Percentiles rank a stretch among this genome's conserved stretches.
Evolutionary conservation across 2,329 filamentous ascomycete species (phyloP).

Genomic region (Hymenotorrendiella dingleyae): DNA sequence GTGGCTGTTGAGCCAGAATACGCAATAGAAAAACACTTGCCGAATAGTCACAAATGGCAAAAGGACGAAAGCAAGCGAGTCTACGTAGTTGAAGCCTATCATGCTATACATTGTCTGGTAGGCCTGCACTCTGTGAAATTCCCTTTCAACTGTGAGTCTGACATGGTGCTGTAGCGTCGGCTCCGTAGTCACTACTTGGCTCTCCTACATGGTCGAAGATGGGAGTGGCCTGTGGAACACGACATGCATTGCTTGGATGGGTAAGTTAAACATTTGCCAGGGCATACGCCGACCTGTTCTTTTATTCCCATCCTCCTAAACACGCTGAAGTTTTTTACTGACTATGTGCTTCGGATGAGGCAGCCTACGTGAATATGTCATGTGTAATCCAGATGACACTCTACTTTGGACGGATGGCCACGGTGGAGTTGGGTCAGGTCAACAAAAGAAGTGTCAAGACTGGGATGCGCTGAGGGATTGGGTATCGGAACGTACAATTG

Average conservation of each 20-base stretch:
- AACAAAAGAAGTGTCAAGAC: constrained; percentile 1
- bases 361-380: not conserved
- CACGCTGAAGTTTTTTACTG: too few species aligned
- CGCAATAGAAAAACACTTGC: not conserved
- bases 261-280: too few species aligned
- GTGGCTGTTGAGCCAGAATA: not conserved
- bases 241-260: constrained; percentile 4
- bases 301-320: too few species aligned
- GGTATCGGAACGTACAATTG: not conserved
- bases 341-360: too few species aligned
- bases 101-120: constrained; percentile 3
- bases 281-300: too few species aligned
- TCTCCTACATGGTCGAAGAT: not conserved
- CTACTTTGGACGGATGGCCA: constrained; percentile 1
- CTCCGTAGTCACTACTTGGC: constrained; percentile 1
- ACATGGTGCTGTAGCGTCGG: not conserved
- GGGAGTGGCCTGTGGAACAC: not conserved
- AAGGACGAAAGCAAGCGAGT: not conserved
- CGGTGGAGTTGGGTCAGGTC: not conserved
- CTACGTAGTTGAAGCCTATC: constrained; percentile 1
- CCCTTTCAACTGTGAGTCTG: too few species aligned
- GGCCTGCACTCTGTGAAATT: not conserved
- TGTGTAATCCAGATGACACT: constrained; percentile 3
- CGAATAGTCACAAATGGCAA: not conserved
- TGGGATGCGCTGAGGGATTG: constrained; percentile 1